Percentiles rank a stretch among this genome's conserved stretches.
Evolutionary conservation across 495 filamentous ascomycete genomes (phyloP).

Genomic region (Tuber melanosporum): DNA sequence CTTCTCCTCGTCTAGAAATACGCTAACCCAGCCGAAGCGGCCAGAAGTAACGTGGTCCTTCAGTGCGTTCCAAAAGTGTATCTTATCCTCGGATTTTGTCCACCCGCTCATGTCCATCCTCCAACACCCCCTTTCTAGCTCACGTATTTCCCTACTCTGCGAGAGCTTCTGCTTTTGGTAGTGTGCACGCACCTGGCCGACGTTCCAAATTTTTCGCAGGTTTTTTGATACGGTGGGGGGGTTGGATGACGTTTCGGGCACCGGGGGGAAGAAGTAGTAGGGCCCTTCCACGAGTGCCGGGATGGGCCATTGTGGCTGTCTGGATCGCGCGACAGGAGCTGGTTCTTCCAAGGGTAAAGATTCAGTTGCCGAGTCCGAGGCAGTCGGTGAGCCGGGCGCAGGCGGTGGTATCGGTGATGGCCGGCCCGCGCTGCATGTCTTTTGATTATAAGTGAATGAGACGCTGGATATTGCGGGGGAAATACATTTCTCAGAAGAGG

Average conservation of each 20-base stretch:
- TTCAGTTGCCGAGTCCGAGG: not conserved
- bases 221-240: conserved; percentile 23
- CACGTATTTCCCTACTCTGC: conserved; percentile 27
- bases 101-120: conserved; percentile 33
- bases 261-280: conserved; percentile 25
- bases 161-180: conserved; percentile 29
- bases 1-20: conserved; percentile 24
- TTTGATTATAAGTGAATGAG: conserved; percentile 27
- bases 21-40: conserved; percentile 26
- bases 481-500: conserved; percentile 5
- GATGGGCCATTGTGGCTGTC: conserved; percentile 17
- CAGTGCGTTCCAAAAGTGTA: conserved; percentile 31
- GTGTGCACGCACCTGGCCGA: conserved; percentile 22
- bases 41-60: conserved; percentile 30
- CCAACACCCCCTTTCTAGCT: conserved; percentile 36
- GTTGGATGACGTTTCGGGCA: conserved; percentile 23
- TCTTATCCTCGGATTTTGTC: conserved; percentile 21
- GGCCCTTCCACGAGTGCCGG: conserved; percentile 24
- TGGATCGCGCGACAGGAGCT: not conserved
- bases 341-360: not conserved
- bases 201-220: conserved; percentile 21
- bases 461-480: conserved; percentile 13
- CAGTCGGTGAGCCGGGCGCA: not conserved
- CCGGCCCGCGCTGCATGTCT: conserved; percentile 1
- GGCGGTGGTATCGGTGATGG: conserved; percentile 8